A percentile compares a stretch with the other conserved stretches of the same genome.
phyloP scores from a whole-genome alignment of 2,329 filamentous ascomycete genomes.

The Lasiodiplodia citricola region DNA sequence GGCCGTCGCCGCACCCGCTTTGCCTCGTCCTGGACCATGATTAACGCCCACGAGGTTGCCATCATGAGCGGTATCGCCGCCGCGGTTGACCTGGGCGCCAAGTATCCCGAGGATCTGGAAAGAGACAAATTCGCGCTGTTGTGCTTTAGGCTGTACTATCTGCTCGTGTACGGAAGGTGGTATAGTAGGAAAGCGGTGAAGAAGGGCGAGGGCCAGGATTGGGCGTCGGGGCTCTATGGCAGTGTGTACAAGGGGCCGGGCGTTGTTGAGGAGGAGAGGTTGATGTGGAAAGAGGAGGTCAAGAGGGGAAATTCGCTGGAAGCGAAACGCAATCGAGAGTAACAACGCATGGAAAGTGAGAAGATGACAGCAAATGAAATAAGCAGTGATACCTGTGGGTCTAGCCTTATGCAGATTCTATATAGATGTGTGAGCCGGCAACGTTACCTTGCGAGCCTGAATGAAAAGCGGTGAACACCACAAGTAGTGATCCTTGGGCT shows the following conservation, averaged over 20 bases:
- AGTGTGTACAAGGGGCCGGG: slow-evolving; percentile 66
- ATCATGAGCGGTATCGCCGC: slow-evolving; percentile 74
- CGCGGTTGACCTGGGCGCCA: slow-evolving; percentile 70
- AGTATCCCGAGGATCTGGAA: slow-evolving; percentile 67
- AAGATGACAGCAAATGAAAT: not conserved
- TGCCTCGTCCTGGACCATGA: slow-evolving; percentile 71
- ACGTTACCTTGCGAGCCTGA: not conserved
- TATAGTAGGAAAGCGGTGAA: slow-evolving; percentile 53
- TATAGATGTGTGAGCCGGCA: not conserved
- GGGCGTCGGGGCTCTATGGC: slow-evolving; percentile 64
- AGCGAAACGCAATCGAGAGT: not conserved
- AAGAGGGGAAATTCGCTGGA: slow-evolving; percentile 14
- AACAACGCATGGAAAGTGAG: not conserved
- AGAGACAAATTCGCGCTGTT: slow-evolving; percentile 66
- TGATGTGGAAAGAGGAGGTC: slow-evolving; percentile 58
- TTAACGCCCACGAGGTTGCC: slow-evolving; percentile 73
- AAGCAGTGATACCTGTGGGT: not conserved
- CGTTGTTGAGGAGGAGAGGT: slow-evolving; percentile 57
- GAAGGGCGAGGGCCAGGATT: slow-evolving; percentile 58
- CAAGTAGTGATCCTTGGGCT: not conserved
- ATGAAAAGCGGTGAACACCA: not conserved
- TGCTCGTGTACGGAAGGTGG: slow-evolving; percentile 67
- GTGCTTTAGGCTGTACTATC: slow-evolving; percentile 66
- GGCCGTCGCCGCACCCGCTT: slow-evolving; percentile 67
- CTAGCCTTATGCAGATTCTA: not conserved